Conservation (phyloP, 768 basidiomycete species). For the Psilocybe subaeruginosa region DNA sequence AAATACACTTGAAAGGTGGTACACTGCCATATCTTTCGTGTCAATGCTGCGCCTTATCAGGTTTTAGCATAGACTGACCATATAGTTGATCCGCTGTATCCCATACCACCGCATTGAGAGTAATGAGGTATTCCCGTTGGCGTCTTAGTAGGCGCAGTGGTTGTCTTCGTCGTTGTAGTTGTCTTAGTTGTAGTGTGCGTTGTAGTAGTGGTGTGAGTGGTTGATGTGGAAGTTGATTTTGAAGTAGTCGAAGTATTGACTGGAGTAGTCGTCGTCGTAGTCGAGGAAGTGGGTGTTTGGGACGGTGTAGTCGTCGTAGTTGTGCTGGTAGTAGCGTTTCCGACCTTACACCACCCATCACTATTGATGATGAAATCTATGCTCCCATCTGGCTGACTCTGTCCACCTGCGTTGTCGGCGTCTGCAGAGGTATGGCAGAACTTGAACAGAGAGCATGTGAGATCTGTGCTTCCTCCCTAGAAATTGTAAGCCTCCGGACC, state of each 20-base stretch:
- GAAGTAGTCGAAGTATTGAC: background rate
- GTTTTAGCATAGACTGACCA: background rate
- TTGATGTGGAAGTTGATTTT: slow-evolving; percentile 1
- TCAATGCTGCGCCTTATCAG: no score
- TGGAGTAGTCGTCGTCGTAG: background rate
- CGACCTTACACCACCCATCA: slow-evolving; percentile 34
- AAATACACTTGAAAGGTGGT: slow-evolving; percentile 9
- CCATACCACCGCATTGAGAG: slow-evolving; percentile 15
- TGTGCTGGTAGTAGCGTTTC: slow-evolving; percentile 6
- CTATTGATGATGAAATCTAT: slow-evolving; percentile 33
- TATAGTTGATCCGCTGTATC: slow-evolving; percentile 6
- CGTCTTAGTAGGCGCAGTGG: background rate
- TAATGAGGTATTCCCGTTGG: slow-evolving; percentile 11
- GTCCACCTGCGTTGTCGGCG: slow-evolving; percentile 35
- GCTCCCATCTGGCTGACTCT: slow-evolving; percentile 35
- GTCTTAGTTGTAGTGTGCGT: slow-evolving; percentile 1
- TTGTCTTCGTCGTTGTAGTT: slow-evolving; percentile 4
- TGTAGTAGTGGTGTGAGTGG: background rate
- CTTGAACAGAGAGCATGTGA: slow-evolving; percentile 38
- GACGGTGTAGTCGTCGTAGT: background rate
- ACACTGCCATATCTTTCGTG: background rate
- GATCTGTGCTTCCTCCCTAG: slow-evolving; percentile 35
- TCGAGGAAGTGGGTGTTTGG: background rate
- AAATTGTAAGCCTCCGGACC: background rate
- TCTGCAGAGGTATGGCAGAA: slow-evolving; percentile 29